A percentile compares a stretch with the other conserved stretches of the same genome.
Conservation (phyloP, 2,329 filamentous ascomycete species). For the Colletotrichum camelliae region DNA sequence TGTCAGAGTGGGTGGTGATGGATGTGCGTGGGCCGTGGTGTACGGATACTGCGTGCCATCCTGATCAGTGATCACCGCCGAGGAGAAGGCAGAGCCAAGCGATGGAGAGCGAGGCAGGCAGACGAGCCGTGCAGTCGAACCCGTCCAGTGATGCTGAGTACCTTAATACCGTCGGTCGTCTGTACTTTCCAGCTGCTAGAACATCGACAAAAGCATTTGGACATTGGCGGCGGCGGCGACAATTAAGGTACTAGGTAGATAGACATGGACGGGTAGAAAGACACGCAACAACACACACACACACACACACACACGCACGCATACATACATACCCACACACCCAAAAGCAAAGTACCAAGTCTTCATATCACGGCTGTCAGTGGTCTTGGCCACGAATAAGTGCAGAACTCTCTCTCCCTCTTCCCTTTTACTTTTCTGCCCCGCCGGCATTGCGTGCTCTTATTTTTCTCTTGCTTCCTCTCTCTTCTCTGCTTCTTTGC, state of each 20-base stretch:
- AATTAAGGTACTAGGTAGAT: not conserved
- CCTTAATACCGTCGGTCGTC: not conserved
- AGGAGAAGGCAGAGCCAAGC: not conserved
- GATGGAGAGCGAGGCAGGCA: not conserved
- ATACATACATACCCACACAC: not conserved
- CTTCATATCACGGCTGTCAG: not conserved
- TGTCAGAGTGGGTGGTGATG: constrained; percentile 7
- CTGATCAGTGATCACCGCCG: not conserved
- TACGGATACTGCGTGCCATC: not conserved
- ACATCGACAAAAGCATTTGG: not conserved
- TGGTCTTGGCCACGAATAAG: not conserved
- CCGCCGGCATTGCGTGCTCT: not conserved
- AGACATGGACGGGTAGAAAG: not conserved
- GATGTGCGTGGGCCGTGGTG: constrained; percentile 4
- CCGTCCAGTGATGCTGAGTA: not conserved
- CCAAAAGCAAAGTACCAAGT: not conserved
- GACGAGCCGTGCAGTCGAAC: not conserved
- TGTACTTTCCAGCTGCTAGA: not conserved
- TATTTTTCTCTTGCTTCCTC: not conserved
- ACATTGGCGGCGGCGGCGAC: not conserved
- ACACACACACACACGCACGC: not conserved
- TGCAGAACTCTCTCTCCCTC: not conserved
- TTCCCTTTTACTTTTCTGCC: not conserved
- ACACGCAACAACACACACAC: not conserved
- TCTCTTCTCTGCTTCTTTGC: not conserved